These are phyloP conservation scores for Pseudonitzschia multiseries DNA, from an alignment of 108 stramenopile genomes.

Conservation along the genomic window DNA sequence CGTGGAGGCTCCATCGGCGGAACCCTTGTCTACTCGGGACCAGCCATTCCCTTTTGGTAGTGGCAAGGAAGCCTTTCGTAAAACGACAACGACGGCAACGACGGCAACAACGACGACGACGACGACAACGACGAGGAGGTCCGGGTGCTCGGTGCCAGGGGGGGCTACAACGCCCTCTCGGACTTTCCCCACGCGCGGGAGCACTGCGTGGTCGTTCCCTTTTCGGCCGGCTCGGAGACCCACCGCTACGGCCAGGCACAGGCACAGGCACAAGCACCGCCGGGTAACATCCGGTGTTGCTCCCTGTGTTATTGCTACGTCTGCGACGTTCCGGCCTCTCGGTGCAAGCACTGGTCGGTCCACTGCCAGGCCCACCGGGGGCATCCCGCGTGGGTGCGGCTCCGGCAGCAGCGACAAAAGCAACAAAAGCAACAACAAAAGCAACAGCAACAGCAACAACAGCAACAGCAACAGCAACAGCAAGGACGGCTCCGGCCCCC, in stretches of 20 bases:
- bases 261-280: no score
- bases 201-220: neutral
- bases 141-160: neutral
- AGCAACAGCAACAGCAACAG: neutral
- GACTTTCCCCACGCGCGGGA: constrained; percentile 18
- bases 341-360: neutral
- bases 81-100: neutral
- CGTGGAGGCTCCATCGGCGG: no score
- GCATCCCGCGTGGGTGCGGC: neutral
- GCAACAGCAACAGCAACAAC: neutral
- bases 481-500: no score
- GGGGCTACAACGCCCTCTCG: neutral
- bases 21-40: no score
- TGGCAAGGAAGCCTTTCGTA: no score
- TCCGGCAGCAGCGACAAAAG: neutral
- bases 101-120: neutral
- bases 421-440: neutral
- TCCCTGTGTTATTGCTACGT: constrained; percentile 4
- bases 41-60: no score
- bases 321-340: constrained; percentile 5
- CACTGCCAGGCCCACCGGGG: constrained; percentile 7
- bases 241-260: no score
- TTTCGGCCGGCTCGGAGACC: neutral
- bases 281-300: neutral
- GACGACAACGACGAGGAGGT: neutral